These are phyloP conservation scores for Omphalea diandra DNA, from an alignment of 441 rosid species.

Conservation along the genomic window DNA sequence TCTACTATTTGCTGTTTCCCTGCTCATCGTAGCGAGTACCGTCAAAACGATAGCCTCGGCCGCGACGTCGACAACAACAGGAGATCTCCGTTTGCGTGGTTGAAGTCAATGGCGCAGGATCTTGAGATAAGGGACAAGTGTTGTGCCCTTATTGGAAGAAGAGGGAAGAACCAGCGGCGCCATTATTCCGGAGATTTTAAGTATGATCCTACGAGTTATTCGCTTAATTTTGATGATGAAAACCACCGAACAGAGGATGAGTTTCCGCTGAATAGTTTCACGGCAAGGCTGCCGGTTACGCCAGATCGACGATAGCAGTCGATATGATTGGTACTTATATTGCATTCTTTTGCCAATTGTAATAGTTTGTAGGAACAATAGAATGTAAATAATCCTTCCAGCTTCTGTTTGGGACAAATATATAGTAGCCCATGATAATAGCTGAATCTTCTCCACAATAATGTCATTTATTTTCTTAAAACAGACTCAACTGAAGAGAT, in stretches of 20 bases:
- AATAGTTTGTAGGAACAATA: too few species aligned
- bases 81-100: constrained; percentile 41
- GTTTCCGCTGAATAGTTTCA: constrained; percentile 32
- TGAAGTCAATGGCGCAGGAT: constrained; percentile 44
- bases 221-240: constrained; percentile 60
- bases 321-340: constrained; percentile 1
- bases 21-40: constrained; percentile 9
- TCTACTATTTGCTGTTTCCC: constrained; percentile 49
- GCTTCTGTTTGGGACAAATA: too few species aligned
- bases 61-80: constrained; percentile 13
- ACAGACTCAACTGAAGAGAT: too few species aligned
- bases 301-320: constrained; percentile 26
- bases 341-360: too few species aligned
- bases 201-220: constrained; percentile 56
- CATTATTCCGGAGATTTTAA: constrained; percentile 43
- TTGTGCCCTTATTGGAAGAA: constrained; percentile 33
- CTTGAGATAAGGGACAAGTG: constrained; percentile 46
- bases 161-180: constrained; percentile 34
- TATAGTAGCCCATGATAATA: too few species aligned
- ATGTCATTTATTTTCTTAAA: too few species aligned
- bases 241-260: constrained; percentile 32
- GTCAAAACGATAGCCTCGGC: constrained; percentile 12
- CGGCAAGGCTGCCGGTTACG: constrained; percentile 50
- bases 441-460: too few species aligned
- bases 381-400: too few species aligned